Conservation (phyloP, 2,329 filamentous ascomycete species). For the Blumeria graminis region DNA sequence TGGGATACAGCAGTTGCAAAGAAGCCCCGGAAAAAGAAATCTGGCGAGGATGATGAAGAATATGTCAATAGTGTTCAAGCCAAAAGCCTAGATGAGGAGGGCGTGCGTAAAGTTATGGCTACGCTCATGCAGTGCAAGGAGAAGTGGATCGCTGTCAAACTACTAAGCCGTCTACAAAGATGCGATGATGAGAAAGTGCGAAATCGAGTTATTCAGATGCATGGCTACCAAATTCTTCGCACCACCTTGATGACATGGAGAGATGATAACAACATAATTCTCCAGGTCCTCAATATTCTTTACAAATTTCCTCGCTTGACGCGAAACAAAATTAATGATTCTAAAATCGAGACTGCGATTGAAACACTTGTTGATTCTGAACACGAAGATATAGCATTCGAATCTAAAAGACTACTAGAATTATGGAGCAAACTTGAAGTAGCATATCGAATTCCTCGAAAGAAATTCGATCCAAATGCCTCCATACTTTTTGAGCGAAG, state of each 20-base stretch:
- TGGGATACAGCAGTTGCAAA: conserved; percentile 83
- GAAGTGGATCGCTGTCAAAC: conserved; percentile 96
- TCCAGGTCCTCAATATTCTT: conserved; percentile 76
- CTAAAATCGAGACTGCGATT: conserved; percentile 73
- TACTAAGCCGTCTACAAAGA: conserved; percentile 68
- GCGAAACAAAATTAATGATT: conserved; percentile 89
- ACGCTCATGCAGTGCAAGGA: conserved; percentile 94
- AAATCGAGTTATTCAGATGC: conserved; percentile 80
- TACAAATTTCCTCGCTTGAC: conserved; percentile 75
- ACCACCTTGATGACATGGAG: conserved; percentile 64
- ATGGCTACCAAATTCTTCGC: conserved; percentile 88
- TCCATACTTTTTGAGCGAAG: conserved; percentile 34
- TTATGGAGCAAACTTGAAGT: conserved; percentile 79
- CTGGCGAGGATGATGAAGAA: conserved; percentile 76
- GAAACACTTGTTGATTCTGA: conserved; percentile 40
- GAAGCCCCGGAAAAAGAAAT: conserved; percentile 81
- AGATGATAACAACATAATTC: conserved; percentile 71
- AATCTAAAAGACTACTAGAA: conserved; percentile 47
- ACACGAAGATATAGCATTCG: conserved; percentile 50
- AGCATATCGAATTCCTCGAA: conserved; percentile 77
- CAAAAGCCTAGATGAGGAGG: conserved; percentile 54
- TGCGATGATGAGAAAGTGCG: conserved; percentile 71
- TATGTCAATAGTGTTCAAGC: conserved; percentile 78
- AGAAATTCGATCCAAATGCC: conserved; percentile 55
- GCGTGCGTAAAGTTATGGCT: conserved; percentile 86